Conservation (phyloP, 345 rosid genomes). For the Lumnitzera racemosa region DNA sequence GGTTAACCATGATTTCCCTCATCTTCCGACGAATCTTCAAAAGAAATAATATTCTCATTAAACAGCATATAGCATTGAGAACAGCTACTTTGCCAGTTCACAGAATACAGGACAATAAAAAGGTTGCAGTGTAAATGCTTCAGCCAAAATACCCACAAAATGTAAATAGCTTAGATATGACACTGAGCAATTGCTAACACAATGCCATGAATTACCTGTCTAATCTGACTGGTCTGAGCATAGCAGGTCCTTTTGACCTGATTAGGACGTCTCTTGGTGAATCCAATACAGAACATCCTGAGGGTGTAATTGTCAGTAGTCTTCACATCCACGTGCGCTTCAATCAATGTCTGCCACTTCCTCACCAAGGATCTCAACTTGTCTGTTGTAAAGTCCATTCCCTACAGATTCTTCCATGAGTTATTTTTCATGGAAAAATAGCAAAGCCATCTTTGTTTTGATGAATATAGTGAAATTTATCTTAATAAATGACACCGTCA, state of each 20-base stretch:
- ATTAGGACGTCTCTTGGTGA: constrained; percentile 88
- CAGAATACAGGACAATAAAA: too few species aligned
- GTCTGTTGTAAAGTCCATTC: constrained; percentile 91
- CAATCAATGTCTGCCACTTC: constrained; percentile 93
- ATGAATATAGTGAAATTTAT: not conserved
- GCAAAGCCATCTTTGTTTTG: not conserved
- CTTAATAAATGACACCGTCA: not conserved
- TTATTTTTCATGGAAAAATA: not conserved
- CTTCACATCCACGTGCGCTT: constrained; percentile 91
- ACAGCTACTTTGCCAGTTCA: too few species aligned
- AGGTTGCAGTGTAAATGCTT: too few species aligned
- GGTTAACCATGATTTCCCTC: constrained; percentile 83
- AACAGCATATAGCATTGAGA: not conserved
- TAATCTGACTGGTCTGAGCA: constrained; percentile 89
- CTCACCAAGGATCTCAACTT: constrained; percentile 91
- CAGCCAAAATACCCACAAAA: not conserved
- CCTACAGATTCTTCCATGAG: constrained; percentile 29
- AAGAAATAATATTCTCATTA: not conserved
- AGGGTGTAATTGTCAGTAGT: constrained; percentile 79
- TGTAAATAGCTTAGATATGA: not conserved
- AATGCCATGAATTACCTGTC: constrained; percentile 37
- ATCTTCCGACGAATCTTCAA: constrained; percentile 84
- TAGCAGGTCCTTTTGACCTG: constrained; percentile 93
- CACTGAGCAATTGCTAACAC: not conserved
- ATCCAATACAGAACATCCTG: constrained; percentile 90